Conservation (phyloP, 1,284 basidiomycete species). For the Apiotrichum laibachii region DNA sequence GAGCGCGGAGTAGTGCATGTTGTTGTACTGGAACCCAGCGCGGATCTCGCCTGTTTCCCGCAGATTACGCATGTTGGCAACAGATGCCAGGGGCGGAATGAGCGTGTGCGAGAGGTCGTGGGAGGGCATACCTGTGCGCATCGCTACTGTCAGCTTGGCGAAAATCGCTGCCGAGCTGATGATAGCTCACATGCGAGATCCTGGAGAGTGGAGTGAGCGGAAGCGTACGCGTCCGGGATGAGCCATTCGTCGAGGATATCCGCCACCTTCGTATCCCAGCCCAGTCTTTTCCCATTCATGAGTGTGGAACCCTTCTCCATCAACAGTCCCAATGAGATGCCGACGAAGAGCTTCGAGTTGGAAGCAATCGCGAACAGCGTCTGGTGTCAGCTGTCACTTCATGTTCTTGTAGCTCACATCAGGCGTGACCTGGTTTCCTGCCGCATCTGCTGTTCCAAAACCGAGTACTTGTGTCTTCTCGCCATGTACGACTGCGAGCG, state of each 20-base stretch:
- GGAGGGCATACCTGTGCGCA: constrained; percentile 35
- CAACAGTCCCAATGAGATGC: constrained; percentile 50
- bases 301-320: constrained; percentile 49
- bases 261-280: constrained; percentile 52
- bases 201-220: constrained; percentile 46
- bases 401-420: too few species aligned
- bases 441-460: too few species aligned
- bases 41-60: constrained; percentile 35
- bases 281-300: constrained; percentile 25
- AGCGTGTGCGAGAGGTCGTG: constrained; percentile 24
- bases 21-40: constrained; percentile 39
- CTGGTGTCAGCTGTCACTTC: constrained; percentile 24
- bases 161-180: background rate
- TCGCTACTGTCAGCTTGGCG: constrained; percentile 11
- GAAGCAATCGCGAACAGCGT: constrained; percentile 53
- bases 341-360: constrained; percentile 55
- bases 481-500: too few species aligned
- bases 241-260: constrained; percentile 53
- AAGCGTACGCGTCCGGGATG: constrained; percentile 48
- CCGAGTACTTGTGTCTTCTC: too few species aligned
- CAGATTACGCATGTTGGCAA: constrained; percentile 28
- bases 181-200: constrained; percentile 48
- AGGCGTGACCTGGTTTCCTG: too few species aligned
- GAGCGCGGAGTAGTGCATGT: constrained; percentile 30
- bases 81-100: constrained; percentile 4